Evolutionary conservation across 495 filamentous ascomycete genomes (phyloP), one percentile per base, ranked within the genome.

Genomic region (Trichoderma erinaceum): DNA sequence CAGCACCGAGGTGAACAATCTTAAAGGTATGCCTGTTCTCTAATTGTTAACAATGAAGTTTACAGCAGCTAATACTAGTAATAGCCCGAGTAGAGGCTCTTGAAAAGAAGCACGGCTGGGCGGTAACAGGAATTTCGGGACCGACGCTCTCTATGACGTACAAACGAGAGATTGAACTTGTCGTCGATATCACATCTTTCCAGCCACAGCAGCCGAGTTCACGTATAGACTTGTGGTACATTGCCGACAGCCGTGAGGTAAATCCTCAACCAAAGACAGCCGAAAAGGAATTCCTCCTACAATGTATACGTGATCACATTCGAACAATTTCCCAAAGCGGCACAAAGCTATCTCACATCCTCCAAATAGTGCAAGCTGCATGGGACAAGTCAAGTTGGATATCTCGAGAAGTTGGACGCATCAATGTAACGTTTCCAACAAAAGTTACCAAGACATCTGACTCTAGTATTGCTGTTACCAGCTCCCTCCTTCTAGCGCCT

Each of bases 91-190:
- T 92, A 23, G 80, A 87, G 32, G 75, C 78, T 0, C 79, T 98
- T 12, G 92, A 96, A 76, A 78, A 80, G 52, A 76, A 84, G 41
- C 83, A 87, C 70, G 91, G 92, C 67, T 99, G 96, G 96, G 88
- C 94, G 66, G 83, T 87, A 67, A 86, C 86, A 0, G 88, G 88
- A 13, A 80, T 86, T 10, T 75, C 81, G 8, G 85, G 82, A 16
- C 87, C 84, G 2, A 80, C 79, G 5, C 74, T 97, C 44, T 89
- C 89, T 7, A 89, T 97, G 85, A 86, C 85, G n/a, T 97, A 96
- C 79, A 80, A 83, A 69, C 81, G 83, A 44, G 87, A 94, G 66
- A 85, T 98, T 41, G 85, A 92, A 71, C 85, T 97, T 46, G 86
- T 84, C 58, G 92, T 96, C 78, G 85, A 92, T 71, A 84, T 88